A percentile compares a stretch with the other conserved stretches of the same genome.
Evolutionary conservation across 495 filamentous ascomycete species (phyloP).

Genomic region (Aspergillus ellipticus): DNA sequence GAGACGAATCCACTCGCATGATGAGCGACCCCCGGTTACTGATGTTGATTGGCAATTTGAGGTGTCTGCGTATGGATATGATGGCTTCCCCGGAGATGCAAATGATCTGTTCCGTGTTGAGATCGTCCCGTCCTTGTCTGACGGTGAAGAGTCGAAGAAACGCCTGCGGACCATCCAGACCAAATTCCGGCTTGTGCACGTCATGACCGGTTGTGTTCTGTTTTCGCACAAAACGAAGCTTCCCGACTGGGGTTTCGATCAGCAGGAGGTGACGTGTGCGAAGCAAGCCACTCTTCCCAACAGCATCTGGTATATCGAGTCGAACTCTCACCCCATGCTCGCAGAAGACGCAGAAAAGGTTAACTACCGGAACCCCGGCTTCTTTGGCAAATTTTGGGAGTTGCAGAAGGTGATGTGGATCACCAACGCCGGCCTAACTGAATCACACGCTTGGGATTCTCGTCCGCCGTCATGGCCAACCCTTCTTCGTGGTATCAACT

Average conservation of each 20-base stretch:
- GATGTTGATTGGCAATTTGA: constrained; percentile 99
- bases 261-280: constrained; percentile 98
- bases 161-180: constrained; percentile 91
- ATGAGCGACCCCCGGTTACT: constrained; percentile 93
- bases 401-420: constrained; percentile 99
- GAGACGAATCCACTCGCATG: constrained; percentile 91
- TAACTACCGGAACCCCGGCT: constrained; percentile 92
- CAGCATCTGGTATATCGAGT: constrained; percentile 94
- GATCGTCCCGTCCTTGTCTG: constrained; percentile 87
- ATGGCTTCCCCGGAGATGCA: constrained; percentile 93
- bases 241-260: constrained; percentile 93
- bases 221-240: constrained; percentile 99
- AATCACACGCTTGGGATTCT: constrained; percentile 97
- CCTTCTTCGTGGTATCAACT: constrained; percentile 93
- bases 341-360: constrained; percentile 77
- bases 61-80: constrained; percentile 95
- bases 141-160: constrained; percentile 72
- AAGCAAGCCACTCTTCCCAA: constrained; percentile 88
- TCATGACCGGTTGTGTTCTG: constrained; percentile 94
- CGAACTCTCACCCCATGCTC: constrained; percentile 76
- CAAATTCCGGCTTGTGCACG: constrained; percentile 89
- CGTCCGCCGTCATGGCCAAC: constrained; percentile 92
- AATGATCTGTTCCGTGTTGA: constrained; percentile 95
- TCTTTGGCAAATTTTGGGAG: constrained; percentile 98
- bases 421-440: constrained; percentile 93